phyloP scores from a whole-genome alignment of 169 alveolate species.

The Plasmodium falciparum region DNA sequence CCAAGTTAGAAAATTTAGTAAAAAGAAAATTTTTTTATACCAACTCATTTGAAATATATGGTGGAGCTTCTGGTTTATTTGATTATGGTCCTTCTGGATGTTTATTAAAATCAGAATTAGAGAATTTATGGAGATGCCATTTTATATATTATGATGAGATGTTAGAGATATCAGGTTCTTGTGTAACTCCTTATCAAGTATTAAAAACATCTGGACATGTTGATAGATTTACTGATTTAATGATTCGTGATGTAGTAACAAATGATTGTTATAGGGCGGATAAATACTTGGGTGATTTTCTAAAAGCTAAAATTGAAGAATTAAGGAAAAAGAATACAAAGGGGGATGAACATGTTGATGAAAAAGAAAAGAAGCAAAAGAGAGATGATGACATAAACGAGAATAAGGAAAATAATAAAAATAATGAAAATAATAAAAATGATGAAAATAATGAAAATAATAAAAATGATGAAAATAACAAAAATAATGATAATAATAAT shows the following conservation, averaged over 20 bases:
- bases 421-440: conserved; percentile 1
- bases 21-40: conserved; percentile 94
- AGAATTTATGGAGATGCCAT: conserved; percentile 96
- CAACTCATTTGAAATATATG: conserved; percentile 96
- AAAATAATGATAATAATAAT: background rate
- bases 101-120: conserved; percentile 95
- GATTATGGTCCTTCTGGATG: conserved; percentile 99
- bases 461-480: conserved; percentile 59
- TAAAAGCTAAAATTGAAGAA: conserved; percentile 33
- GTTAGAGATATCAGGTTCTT: conserved; percentile 94
- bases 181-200: conserved; percentile 95
- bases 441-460: too few species aligned
- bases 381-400: conserved; percentile 14
- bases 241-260: conserved; percentile 94
- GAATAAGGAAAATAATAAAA: conserved; percentile 23
- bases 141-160: conserved; percentile 97
- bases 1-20: conserved; percentile 91
- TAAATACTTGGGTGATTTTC: conserved; percentile 82
- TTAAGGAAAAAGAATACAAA: background rate
- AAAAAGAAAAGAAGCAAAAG: background rate
- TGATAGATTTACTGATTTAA: conserved; percentile 97
- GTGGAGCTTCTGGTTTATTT: conserved; percentile 97
- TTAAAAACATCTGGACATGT: conserved; percentile 98
- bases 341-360: background rate
- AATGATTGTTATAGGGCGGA: conserved; percentile 93